Conservation (phyloP, 805 yeast genomes). For the Candida boidinii region DNA sequence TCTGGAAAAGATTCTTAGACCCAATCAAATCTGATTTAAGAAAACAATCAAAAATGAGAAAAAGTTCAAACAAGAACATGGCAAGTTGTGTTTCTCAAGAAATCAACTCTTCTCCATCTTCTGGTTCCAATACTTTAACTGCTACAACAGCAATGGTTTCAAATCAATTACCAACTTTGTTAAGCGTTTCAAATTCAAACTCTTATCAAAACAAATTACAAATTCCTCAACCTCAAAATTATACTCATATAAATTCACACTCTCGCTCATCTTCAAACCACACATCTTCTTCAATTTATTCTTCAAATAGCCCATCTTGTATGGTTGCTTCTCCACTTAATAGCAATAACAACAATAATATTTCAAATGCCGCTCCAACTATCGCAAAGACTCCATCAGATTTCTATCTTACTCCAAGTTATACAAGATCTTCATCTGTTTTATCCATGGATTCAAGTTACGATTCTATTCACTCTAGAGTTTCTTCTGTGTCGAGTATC, state of each 20-base stretch:
- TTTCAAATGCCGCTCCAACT: too few relatives aligned
- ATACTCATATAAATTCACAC: not conserved
- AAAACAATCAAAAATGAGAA: constrained; percentile 23
- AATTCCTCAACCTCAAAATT: not conserved
- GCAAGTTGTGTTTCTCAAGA: constrained; percentile 20
- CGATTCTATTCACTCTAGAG: constrained; percentile 17
- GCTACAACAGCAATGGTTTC: not conserved
- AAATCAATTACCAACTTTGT: too few relatives aligned
- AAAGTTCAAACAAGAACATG: constrained; percentile 19
- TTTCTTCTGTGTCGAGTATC: constrained; percentile 22
- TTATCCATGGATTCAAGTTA: constrained; percentile 8
- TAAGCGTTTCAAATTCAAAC: too few relatives aligned
- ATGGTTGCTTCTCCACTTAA: too few relatives aligned
- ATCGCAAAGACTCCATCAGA: too few relatives aligned
- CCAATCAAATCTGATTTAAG: constrained; percentile 36
- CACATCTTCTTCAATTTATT: constrained; percentile 14
- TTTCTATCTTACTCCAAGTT: too few relatives aligned
- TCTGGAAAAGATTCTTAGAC: constrained; percentile 37
- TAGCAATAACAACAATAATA: too few relatives aligned
- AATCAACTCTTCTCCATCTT: constrained; percentile 1
- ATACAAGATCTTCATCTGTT: too few relatives aligned
- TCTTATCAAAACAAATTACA: not conserved
- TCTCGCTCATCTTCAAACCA: constrained; percentile 4
- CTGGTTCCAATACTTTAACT: constrained; percentile 2
- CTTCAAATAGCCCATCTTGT: constrained; percentile 7